These are phyloP conservation scores for Fusarium sp. DNA, from an alignment of 2,329 filamentous ascomycete species.

Conservation along the genomic window DNA sequence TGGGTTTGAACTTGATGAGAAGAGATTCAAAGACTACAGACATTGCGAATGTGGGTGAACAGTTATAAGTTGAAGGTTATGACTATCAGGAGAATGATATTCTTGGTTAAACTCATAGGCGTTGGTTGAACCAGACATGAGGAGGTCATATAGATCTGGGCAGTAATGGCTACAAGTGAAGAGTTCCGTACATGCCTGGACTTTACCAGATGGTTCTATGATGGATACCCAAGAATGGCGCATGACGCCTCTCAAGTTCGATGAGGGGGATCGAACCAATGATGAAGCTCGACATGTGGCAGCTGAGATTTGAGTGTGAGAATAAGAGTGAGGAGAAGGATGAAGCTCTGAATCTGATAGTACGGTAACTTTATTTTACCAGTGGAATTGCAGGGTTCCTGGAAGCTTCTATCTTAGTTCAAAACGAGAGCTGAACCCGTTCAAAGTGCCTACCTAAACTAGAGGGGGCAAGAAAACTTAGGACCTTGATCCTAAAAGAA, in stretches of 20 bases:
- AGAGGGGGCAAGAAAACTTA: neutral
- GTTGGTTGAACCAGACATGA: neutral
- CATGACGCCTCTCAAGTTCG: neutral
- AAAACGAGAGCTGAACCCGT: neutral
- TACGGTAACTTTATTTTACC: neutral
- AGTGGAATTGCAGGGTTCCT: neutral
- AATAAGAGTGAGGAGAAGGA: neutral
- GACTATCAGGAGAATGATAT: neutral
- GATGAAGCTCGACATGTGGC: slow-evolving; percentile 11
- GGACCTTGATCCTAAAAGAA: neutral
- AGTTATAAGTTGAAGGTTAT: neutral
- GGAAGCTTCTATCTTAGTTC: slow-evolving; percentile 7
- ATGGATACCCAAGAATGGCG: slow-evolving; percentile 18
- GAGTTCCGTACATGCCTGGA: neutral
- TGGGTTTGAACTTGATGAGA: slow-evolving; percentile 47
- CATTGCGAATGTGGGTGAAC: slow-evolving; percentile 32
- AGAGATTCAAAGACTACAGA: slow-evolving; percentile 45
- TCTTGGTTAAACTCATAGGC: neutral
- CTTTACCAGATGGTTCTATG: slow-evolving; percentile 26
- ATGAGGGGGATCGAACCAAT: slow-evolving; percentile 29
- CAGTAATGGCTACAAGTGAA: neutral
- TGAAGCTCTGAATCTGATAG: neutral
- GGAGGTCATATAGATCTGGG: neutral
- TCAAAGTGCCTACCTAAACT: neutral
- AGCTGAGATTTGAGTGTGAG: neutral